Base-by-base conservation (phyloP, 108 stramenopile genomes). In the Chaetoceros muelleri region DNA sequence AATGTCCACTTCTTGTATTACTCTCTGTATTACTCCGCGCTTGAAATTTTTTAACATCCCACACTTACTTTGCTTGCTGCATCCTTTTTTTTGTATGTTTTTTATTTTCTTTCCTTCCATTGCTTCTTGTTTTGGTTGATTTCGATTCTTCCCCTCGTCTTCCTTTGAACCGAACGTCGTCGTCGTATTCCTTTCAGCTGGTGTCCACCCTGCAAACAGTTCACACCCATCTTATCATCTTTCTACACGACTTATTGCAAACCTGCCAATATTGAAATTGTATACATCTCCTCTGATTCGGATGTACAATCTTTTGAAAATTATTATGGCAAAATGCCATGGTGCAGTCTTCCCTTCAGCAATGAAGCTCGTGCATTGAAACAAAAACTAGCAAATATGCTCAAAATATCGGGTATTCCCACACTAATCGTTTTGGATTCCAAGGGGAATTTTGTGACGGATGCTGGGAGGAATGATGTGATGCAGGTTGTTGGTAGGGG, bases 271-370 rank as follows among this genome's bases (percentile, higher is more conserved):
- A 54, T 27, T 13, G 28, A 54, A 22, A 22, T 54, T 5, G 25
- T 54, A 18, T 27, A 26, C 17, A 25, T 54, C 5, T 54, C 53
- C 17, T 54, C 53, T 5, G 53, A 54, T 17, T 26, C 10, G 3
- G 25, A 22, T 22, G 18, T 54, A 7, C 24, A 28, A 54, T 22
- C 20, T n/a, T 54, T 54, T 30, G 17, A 54, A 3, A 25, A 27
- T 26, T 54, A 54, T 30, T 54, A 10, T 22, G 21, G 21, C 16
- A 54, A 26, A 22, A 54, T 54, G 53, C 53, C 53, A 22, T 54
- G 53, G 53, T 3, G 18, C 2, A 30, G 28, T n/a, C 8, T 54
- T 19, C 21, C 53, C 5, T 17, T 25, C 20, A 24, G 7, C 5
- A 24, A 21, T 21, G 3, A 22, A n/a, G 26, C 53, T 13, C 23